phyloP scores from a whole-genome alignment of 768 basidiomycete species.

The Hygrocybe punicea region DNA sequence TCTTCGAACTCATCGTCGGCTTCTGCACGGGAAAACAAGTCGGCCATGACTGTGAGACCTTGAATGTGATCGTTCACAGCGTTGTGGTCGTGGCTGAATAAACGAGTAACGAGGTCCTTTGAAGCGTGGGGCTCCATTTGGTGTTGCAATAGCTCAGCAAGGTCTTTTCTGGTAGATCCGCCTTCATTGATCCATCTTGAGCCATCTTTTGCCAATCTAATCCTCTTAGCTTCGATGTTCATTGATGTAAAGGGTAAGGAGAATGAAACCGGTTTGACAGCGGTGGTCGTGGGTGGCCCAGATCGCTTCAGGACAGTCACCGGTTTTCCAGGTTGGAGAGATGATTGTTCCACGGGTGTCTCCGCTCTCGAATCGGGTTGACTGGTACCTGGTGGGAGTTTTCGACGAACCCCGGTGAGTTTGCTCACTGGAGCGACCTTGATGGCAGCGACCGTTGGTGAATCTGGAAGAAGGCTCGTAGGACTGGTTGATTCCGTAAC shows the following conservation, averaged over 20 bases:
- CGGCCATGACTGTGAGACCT: slow-evolving; percentile 70
- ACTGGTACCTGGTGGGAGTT: slow-evolving; percentile 59
- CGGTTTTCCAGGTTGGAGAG: slow-evolving; percentile 36
- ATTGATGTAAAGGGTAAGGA: slow-evolving; percentile 48
- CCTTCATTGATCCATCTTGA: slow-evolving; percentile 84
- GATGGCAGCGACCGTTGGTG: slow-evolving; percentile 39
- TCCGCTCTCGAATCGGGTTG: slow-evolving; percentile 52
- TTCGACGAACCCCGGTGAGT: slow-evolving; percentile 64
- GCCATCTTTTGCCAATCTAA: slow-evolving; percentile 69
- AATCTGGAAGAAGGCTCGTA: slow-evolving; percentile 44
- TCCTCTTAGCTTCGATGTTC: slow-evolving; percentile 61
- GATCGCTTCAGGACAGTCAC: slow-evolving; percentile 46
- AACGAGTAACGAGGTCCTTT: slow-evolving; percentile 65
- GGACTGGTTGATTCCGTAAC: slow-evolving; percentile 29
- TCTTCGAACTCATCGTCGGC: slow-evolving; percentile 47
- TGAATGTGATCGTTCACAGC: slow-evolving; percentile 87
- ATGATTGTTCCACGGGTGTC: slow-evolving; percentile 36
- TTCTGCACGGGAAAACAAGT: slow-evolving; percentile 64
- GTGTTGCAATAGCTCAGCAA: slow-evolving; percentile 77
- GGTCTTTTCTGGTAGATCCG: slow-evolving; percentile 79
- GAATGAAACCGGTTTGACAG: slow-evolving; percentile 33
- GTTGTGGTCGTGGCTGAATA: slow-evolving; percentile 96
- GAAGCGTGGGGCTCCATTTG: slow-evolving; percentile 90
- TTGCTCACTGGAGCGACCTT: slow-evolving; percentile 43
- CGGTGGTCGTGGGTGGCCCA: slow-evolving; percentile 25